These are phyloP conservation scores for Cucurbita ficifolia DNA, from an alignment of 306 rosid species.

Conservation along the genomic window DNA sequence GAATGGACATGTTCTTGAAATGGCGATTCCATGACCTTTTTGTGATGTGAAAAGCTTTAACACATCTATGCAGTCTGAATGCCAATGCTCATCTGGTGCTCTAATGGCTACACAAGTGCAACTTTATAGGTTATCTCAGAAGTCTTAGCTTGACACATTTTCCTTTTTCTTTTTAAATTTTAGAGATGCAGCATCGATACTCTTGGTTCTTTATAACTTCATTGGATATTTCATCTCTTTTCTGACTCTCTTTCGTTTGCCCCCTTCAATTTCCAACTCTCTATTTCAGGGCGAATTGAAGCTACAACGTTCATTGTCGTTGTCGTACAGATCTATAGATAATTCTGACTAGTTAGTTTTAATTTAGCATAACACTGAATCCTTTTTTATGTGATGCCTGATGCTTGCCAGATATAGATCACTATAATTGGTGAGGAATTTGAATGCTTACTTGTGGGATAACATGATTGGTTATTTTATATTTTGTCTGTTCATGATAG, in stretches of 20 bases:
- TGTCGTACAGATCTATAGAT: neutral
- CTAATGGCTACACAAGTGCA: neutral
- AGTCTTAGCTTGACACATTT: neutral
- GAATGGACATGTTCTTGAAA: neutral
- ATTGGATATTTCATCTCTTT: neutral
- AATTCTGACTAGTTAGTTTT: neutral
- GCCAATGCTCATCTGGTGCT: neutral
- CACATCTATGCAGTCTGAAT: neutral
- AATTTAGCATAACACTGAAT: neutral
- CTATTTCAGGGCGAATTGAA: conserved; percentile 1
- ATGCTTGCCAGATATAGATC: neutral
- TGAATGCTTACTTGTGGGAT: neutral
- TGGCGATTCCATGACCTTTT: neutral
- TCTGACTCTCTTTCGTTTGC: neutral
- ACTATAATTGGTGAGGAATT: neutral
- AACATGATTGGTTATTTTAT: neutral
- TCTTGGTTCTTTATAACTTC: neutral
- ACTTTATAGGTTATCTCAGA: neutral
- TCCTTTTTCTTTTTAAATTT: neutral
- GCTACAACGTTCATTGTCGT: neutral
- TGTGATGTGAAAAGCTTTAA: neutral
- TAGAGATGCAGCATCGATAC: neutral
- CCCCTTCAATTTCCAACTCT: neutral
- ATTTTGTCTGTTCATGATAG: neutral
- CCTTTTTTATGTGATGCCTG: neutral